Base-by-base conservation (phyloP, 768 basidiomycete species). In the Polyporus arcularius region DNA sequence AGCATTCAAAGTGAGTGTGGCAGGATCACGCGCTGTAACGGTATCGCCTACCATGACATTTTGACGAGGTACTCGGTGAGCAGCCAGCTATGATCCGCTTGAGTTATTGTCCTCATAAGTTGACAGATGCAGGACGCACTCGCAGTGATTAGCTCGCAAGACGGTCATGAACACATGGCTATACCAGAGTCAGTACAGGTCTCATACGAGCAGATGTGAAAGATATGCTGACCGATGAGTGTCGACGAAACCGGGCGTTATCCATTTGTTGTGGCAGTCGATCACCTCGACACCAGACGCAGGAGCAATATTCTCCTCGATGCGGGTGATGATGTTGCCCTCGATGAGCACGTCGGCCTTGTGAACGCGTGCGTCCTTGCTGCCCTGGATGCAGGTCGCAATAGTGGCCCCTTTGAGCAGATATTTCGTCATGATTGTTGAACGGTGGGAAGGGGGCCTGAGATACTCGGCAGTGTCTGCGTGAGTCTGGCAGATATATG, bases 211-310 rank as follows among this genome's bases (percentile, higher is more conserved):
- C 2, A 26, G 21, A 26, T 26, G 21, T 26, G 11, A 1, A 28
- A 35, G 10, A 1, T 45, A 28, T 3, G 42, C 67, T 9, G 49
- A 72, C 72, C 73, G 60, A 58, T 74, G 73, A 0, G 72, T 73
- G 53, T 74, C 73, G 16, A 74, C 61, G 53, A 73, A 68, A 1
- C 73, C 73, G 4, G 73, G 73, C 0, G 71, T 62, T 4, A 74
- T 67, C 67, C 71, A 72, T 51, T 72, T 71, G 53, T 64, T 59
- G 2, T 30, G 39, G 50, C 68, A 70, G 61, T 74, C 68, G 54
- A 74, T 61, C 16, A 72, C 66, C 35, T 67, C 64, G 11, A 68
- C 65, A 12, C 60, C 66, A 8, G 58, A n/a, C 2, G 38, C 59
- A 10, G 61, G 61, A 0, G 35, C n/a, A n/a, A 72, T 66, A 57